Evolutionary conservation across 73 alveolate species (phyloP).

Genomic region (Uronychia setigera): DNA sequence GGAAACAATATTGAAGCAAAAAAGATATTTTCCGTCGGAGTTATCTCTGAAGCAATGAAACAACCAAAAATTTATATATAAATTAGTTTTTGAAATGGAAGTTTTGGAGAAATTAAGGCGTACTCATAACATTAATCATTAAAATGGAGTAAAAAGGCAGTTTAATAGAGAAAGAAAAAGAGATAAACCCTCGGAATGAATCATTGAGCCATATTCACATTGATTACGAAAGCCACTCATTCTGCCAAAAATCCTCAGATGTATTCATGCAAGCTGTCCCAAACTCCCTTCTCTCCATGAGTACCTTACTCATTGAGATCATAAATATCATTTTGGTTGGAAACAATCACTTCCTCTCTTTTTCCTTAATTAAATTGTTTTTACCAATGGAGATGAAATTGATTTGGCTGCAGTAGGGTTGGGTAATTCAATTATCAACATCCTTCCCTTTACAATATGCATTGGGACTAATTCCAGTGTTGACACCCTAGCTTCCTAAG

Average conservation of each 20-base stretch:
- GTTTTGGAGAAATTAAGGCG: too few relatives aligned
- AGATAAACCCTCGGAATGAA: too few relatives aligned
- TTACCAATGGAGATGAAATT: background rate
- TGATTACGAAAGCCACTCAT: background rate
- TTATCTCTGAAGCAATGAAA: too few relatives aligned
- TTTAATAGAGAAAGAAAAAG: background rate
- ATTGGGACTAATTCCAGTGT: background rate
- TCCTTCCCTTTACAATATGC: background rate
- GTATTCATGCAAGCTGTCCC: background rate
- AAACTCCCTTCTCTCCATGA: background rate
- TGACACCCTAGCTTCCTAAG: background rate
- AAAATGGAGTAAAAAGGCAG: background rate
- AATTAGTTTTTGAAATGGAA: too few relatives aligned
- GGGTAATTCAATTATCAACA: background rate
- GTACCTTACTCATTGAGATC: background rate
- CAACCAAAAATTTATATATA: too few relatives aligned
- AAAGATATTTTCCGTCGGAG: too few relatives aligned
- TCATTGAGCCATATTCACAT: too few relatives aligned
- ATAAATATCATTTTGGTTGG: background rate
- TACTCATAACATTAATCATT: background rate
- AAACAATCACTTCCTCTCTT: too few relatives aligned
- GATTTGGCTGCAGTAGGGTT: background rate
- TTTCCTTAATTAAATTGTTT: too few relatives aligned
- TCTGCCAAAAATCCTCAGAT: background rate
- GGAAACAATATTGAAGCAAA: too few relatives aligned